Percentiles rank a stretch among this genome's conserved stretches.
These are phyloP conservation scores for Nothophaeocryptopus gaeumannii DNA, from an alignment of 2,329 filamentous ascomycete genomes.

Conservation along the genomic window DNA sequence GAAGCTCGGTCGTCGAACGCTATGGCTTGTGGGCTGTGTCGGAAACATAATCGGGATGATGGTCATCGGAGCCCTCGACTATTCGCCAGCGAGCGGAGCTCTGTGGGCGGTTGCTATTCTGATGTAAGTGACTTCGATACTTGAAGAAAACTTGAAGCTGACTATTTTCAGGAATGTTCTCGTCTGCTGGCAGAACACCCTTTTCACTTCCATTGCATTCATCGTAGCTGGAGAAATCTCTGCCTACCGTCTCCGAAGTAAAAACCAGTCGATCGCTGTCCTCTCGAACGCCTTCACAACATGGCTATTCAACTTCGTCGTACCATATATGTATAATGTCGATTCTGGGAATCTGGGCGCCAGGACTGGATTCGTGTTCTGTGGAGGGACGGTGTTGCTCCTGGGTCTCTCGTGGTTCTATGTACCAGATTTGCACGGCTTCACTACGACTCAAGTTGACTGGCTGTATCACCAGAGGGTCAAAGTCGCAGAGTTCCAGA, in stretches of 20 bases:
- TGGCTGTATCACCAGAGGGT: constrained; percentile 2
- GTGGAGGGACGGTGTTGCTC: neutral
- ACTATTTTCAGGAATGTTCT: neutral
- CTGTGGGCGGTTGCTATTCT: neutral
- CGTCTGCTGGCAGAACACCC: constrained; percentile 1
- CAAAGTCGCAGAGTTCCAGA: neutral
- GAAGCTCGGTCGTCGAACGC: neutral
- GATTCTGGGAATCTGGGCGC: neutral
- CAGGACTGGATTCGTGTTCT: neutral
- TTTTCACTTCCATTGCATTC: neutral
- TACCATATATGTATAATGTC: constrained; percentile 3
- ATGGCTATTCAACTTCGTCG: constrained; percentile 2
- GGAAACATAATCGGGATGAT: constrained; percentile 1
- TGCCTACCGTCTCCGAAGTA: constrained; percentile 1
- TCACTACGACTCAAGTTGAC: neutral
- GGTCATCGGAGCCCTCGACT: neutral
- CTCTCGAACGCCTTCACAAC: constrained; percentile 1
- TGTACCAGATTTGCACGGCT: neutral
- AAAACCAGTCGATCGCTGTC: constrained; percentile 2
- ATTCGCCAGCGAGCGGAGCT: neutral
- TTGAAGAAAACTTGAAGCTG: neutral
- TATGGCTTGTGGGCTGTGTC: neutral
- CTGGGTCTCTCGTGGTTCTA: neutral
- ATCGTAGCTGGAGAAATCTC: constrained; percentile 1
- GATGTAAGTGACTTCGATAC: neutral